Base-by-base conservation (phyloP, 495 filamentous ascomycete species). In the Podospora conica region DNA sequence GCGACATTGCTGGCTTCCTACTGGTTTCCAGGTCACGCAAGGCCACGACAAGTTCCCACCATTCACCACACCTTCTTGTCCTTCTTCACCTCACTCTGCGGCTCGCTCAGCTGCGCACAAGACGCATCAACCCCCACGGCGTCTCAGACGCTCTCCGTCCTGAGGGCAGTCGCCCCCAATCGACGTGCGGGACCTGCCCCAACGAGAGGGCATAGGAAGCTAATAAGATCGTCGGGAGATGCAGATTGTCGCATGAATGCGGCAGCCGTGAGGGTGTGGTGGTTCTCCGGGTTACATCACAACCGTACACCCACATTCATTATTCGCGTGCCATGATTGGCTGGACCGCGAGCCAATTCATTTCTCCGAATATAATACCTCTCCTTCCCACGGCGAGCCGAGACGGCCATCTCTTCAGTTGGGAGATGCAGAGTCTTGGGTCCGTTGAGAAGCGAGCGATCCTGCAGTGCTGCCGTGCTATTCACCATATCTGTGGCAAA, bases 231-330 rank as follows among this genome's bases (percentile, higher is more conserved):
- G 40, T 48, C 40, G 40, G 40, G 40, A 48, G 40, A 48, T 48
- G 4, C 40, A 48, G 40, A 48, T 48, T 48, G 40, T 48, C 40
- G 40, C 40, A 48, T 48, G 40, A 48, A 48, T n/a, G 40, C 40
- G 40, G 40, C 40, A 48, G 40, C 40, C 40, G 18, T 48, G 61
- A 65, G 61, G 66, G 66, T 68, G 66, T 65, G 66, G 40, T 65
- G 54, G 48, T 65, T 68, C 61, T 18, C 61, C 66, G 66, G 66
- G 66, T 68, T 48, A 28, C 65, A 58, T 53, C 57, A 56, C 66
- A 23, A 57, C 23, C 22, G 33, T 31, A 61, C 40, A 20, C 33
- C 25, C 29, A 20, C 40, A n/a, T 9, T 48, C 48, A 57, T 27
- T 28, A 5, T 48, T 48, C 40, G 40, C 18, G 18, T 15, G 15